Percentiles rank a stretch among this genome's conserved stretches.
phyloP scores from a whole-genome alignment of 2,329 filamentous ascomycete species.

The Aspergillus texensis region DNA sequence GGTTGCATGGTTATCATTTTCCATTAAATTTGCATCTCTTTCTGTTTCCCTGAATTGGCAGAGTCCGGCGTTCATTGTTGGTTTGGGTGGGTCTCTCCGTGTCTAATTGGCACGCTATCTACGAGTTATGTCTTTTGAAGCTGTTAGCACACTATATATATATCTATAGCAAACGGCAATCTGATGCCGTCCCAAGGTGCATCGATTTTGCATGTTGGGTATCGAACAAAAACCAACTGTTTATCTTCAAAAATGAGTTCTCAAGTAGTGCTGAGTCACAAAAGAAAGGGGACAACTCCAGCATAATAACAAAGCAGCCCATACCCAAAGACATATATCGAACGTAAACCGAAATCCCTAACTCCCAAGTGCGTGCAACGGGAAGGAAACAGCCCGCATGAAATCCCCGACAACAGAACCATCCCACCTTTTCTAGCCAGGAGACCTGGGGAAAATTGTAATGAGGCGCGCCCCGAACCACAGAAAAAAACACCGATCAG shows the following conservation, averaged over 20 bases:
- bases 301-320: slow-evolving; percentile 1
- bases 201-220: slow-evolving; percentile 8
- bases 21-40: slow-evolving; percentile 7
- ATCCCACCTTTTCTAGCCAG: background rate
- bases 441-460: background rate
- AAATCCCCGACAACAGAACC: background rate
- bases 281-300: slow-evolving; percentile 5
- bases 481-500: slow-evolving; percentile 18
- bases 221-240: slow-evolving; percentile 6
- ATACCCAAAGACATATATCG: background rate
- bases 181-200: slow-evolving; percentile 6
- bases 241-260: slow-evolving; percentile 1
- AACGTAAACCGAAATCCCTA: slow-evolving; percentile 1
- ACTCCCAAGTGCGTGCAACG: slow-evolving; percentile 9
- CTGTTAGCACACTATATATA: slow-evolving; percentile 1
- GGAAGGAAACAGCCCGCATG: background rate
- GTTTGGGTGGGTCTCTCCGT: slow-evolving; percentile 17
- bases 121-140: slow-evolving; percentile 8
- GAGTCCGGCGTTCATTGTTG: slow-evolving; percentile 19
- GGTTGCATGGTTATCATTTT: background rate
- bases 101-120: slow-evolving; percentile 22
- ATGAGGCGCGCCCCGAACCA: background rate
- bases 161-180: slow-evolving; percentile 3
- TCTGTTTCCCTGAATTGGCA: slow-evolving; percentile 11
- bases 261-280: background rate